Conservation (phyloP, 306 rosid genomes). For the Citrullus mucosospermus region DNA sequence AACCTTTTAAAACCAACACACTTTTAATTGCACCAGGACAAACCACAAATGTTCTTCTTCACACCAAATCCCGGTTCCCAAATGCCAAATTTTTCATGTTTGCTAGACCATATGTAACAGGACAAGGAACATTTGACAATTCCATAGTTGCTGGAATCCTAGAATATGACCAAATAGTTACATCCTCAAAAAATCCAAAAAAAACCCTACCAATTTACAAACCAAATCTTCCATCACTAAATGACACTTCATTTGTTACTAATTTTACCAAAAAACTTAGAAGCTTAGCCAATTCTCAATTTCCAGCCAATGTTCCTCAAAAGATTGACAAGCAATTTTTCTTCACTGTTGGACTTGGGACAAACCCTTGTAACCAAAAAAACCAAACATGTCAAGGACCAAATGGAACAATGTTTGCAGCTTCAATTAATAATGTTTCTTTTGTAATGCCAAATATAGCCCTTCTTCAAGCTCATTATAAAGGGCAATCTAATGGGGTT, state of each 20-base stretch:
- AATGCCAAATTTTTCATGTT: background rate
- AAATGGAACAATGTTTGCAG: background rate
- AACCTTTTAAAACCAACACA: background rate
- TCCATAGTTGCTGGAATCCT: background rate
- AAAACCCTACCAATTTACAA: background rate
- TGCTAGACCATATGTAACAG: background rate
- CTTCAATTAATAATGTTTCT: background rate
- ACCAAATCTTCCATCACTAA: background rate
- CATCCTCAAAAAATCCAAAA: background rate
- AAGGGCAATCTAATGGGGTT: background rate
- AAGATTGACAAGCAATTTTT: background rate
- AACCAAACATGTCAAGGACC: conserved; percentile 7
- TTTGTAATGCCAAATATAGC: background rate
- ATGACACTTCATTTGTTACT: background rate
- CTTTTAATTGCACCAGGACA: background rate
- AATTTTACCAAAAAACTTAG: background rate
- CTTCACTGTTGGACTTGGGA: background rate
- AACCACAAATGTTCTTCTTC: background rate
- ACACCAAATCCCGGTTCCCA: background rate
- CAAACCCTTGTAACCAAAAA: background rate
- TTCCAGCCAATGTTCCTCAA: background rate
- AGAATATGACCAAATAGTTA: background rate
- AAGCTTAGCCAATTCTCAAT: background rate
- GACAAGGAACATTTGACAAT: background rate
- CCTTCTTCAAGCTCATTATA: background rate